phyloP scores from a whole-genome alignment of 2,329 filamentous ascomycete genomes.

The Colletotrichum sp. region DNA sequence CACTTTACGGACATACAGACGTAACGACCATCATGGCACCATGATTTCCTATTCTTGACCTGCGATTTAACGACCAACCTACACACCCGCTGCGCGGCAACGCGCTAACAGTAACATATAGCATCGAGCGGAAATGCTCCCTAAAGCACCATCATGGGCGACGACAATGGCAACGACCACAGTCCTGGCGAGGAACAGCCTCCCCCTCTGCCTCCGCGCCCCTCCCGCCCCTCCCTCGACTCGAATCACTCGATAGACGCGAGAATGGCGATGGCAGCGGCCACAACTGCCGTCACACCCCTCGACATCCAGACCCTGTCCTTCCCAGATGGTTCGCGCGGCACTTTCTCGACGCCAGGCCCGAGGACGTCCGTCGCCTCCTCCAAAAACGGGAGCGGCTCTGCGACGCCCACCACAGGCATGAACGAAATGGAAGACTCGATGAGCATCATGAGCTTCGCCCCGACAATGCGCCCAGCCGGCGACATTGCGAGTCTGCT shows the following conservation, averaged over 20 bases:
- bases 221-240: constrained; percentile 41
- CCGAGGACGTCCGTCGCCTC: constrained; percentile 31
- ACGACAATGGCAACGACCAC: constrained; percentile 29
- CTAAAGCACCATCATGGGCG: constrained; percentile 33
- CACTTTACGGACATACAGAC: neutral
- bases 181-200: constrained; percentile 41
- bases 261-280: constrained; percentile 52
- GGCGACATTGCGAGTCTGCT: constrained; percentile 85
- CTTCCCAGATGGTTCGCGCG: constrained; percentile 71
- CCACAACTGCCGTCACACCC: constrained; percentile 85
- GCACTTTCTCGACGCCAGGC: constrained; percentile 59
- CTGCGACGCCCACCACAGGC: constrained; percentile 42
- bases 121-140: constrained; percentile 17
- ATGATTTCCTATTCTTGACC: neutral
- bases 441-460: constrained; percentile 70
- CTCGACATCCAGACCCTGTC: constrained; percentile 81
- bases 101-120: neutral
- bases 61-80: neutral
- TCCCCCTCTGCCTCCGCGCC: constrained; percentile 61
- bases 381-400: constrained; percentile 45
- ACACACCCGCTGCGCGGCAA: neutral
- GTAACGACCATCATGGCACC: neutral
- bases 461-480: constrained; percentile 64
- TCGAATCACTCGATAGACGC: constrained; percentile 35
- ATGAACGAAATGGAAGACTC: constrained; percentile 63